Conservation (phyloP, 2,329 filamentous ascomycete genomes). For the Zopfia rhizophila region DNA sequence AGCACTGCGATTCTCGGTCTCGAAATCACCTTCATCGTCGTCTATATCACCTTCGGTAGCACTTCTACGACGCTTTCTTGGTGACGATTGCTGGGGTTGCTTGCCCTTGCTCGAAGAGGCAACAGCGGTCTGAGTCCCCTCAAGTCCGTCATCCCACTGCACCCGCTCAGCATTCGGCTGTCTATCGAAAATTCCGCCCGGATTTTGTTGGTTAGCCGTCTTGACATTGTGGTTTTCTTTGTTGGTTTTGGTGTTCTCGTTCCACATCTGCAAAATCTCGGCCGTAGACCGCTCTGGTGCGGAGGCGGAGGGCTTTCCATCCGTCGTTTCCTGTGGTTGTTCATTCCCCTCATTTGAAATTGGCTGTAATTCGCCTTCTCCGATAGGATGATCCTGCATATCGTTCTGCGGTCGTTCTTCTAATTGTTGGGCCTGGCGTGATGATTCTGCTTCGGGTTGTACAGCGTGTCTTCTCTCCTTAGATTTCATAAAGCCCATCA, state of each 20-base stretch:
- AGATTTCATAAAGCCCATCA: slow-evolving; percentile 33
- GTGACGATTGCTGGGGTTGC: slow-evolving; percentile 35
- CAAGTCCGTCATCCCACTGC: slow-evolving; percentile 50
- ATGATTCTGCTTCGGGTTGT: slow-evolving; percentile 11
- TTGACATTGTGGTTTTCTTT: slow-evolving; percentile 54
- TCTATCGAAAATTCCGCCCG: slow-evolving; percentile 50
- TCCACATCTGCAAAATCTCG: slow-evolving; percentile 32
- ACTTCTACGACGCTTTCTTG: slow-evolving; percentile 37
- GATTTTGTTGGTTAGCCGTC: too few species aligned
- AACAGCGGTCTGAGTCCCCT: slow-evolving; percentile 38
- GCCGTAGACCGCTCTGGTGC: slow-evolving; percentile 10
- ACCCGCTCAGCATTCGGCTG: slow-evolving; percentile 52
- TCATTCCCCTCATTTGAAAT: slow-evolving; percentile 5
- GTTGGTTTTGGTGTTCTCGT: slow-evolving; percentile 28
- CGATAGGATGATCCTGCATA: slow-evolving; percentile 6
- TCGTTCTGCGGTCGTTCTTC: slow-evolving; percentile 17
- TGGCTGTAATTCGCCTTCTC: slow-evolving; percentile 18
- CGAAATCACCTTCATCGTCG: slow-evolving; percentile 57
- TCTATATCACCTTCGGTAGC: slow-evolving; percentile 44
- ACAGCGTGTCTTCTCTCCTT: slow-evolving; percentile 30
- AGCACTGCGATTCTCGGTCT: slow-evolving; percentile 49
- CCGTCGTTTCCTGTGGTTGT: neutral
- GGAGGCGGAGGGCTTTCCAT: slow-evolving; percentile 1
- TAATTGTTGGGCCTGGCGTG: slow-evolving; percentile 4
- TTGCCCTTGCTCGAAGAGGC: slow-evolving; percentile 38